Evolutionary conservation across 1,139 yeast genomes (phyloP), one percentile per base, ranked within the genome.

Genomic region (Suhomyces guaymorum): DNA sequence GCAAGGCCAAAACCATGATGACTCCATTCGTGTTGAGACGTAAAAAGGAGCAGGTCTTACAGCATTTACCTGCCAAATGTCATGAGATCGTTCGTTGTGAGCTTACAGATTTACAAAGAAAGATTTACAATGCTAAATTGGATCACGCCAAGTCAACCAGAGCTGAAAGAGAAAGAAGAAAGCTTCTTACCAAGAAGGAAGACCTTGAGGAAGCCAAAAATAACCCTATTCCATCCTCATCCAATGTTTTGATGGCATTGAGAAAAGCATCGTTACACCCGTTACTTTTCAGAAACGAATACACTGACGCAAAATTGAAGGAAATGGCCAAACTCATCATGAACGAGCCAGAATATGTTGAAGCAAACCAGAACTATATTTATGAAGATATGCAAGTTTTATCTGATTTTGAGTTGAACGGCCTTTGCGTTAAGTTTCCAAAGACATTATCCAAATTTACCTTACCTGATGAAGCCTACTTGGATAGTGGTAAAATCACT

Each of bases 1-100:
- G 80, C 27, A 85, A 89, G 54, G 99, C 99, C 5, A 88, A 87
- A 58, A 83, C 94, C 3, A 92, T 92, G 97, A 92, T 92, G 98
- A 85, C 95, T 2, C 99, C 99, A 4, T 92, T 92, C 64, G 92
- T 92, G 7, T 68, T 92, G 50, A 75, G 99, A 58, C 80, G 99
- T 57, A 84, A 84, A 54, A 92, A 92, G 63, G 85, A 79, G 39
- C 97, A 92, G 59, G 98, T 92, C 8, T 72, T 92, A 55, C 78
- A 85, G 53, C 94, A 92, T 56, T 67, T 92, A 46, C 98, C 98
- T 0, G 71, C 75, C 18, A 92, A 94, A 55, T 62, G 69, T 32
- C 88, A 82, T 43, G 66, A 66, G 28, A 73, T 84, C 26, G 77
- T 76, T 31, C 72, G 70, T 45, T 88, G 97, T 59, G 79, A 75